Percentiles rank a stretch among this genome's conserved stretches.
phyloP scores from a whole-genome alignment of 2,329 filamentous ascomycete species.

The Chalaropsis thielavioides region DNA sequence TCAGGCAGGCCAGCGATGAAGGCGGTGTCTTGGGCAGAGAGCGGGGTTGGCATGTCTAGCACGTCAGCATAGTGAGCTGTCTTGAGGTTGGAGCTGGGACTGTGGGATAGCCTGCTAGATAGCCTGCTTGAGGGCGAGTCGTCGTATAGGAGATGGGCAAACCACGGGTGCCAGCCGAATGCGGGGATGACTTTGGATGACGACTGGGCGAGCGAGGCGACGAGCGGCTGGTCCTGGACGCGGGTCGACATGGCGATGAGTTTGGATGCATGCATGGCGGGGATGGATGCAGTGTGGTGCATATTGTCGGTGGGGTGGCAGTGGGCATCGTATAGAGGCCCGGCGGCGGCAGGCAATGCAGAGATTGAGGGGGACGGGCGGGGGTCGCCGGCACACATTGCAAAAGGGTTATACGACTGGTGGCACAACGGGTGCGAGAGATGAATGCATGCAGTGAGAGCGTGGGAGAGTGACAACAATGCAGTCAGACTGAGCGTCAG shows the following conservation, averaged over 20 bases:
- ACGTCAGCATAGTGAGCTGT: slow-evolving; percentile 51
- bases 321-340: slow-evolving; percentile 63
- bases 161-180: slow-evolving; percentile 87
- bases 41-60: slow-evolving; percentile 38
- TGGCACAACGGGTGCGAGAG: background rate
- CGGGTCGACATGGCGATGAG: slow-evolving; percentile 68
- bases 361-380: background rate
- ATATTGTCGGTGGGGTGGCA: slow-evolving; percentile 75
- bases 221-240: slow-evolving; percentile 59
- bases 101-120: background rate
- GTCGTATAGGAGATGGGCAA: slow-evolving; percentile 61
- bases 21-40: slow-evolving; percentile 30
- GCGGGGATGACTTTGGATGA: slow-evolving; percentile 39
- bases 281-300: slow-evolving; percentile 41
- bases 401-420: background rate
- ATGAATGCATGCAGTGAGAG: background rate
- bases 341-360: background rate
- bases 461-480: background rate
- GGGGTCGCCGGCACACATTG: background rate
- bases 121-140: slow-evolving; percentile 27
- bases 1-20: slow-evolving; percentile 41
- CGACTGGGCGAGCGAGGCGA: slow-evolving; percentile 43
- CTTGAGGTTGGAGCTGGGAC: background rate
- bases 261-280: slow-evolving; percentile 48
- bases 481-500: background rate